Evolutionary conservation across 768 basidiomycete species (phyloP).

Genomic region (Suillus tomentosus): DNA sequence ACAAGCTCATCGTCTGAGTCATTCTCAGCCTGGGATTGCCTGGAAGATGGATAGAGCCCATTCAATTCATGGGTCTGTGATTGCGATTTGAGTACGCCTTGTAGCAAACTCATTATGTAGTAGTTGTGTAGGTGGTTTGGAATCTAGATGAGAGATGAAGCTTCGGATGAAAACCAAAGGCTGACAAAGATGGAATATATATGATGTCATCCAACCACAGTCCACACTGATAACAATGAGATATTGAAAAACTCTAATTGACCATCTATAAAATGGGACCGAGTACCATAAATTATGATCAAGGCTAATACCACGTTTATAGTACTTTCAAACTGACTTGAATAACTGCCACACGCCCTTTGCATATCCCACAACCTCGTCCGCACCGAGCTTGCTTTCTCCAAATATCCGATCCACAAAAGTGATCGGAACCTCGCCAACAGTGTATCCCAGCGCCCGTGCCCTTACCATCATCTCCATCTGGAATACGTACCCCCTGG

Average conservation of each 20-base stretch:
- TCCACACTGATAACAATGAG: too few species aligned
- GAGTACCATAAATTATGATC: background rate
- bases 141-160: slow-evolving; percentile 7
- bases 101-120: slow-evolving; percentile 64
- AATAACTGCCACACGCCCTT: slow-evolving; percentile 87
- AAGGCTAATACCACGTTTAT: background rate
- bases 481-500: slow-evolving; percentile 94
- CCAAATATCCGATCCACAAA: slow-evolving; percentile 94
- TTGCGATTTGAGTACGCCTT: slow-evolving; percentile 66
- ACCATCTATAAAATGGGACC: background rate
- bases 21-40: slow-evolving; percentile 32
- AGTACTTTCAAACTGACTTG: slow-evolving; percentile 54
- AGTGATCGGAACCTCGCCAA: slow-evolving; percentile 92
- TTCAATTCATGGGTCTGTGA: slow-evolving; percentile 26
- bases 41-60: slow-evolving; percentile 18
- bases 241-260: background rate
- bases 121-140: background rate
- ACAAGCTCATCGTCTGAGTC: slow-evolving; percentile 72
- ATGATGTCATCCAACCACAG: slow-evolving; percentile 14
- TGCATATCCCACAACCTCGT: slow-evolving; percentile 84
- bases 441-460: slow-evolving; percentile 75
- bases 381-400: slow-evolving; percentile 88
- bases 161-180: background rate
- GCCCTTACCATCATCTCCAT: slow-evolving; percentile 99
- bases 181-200: slow-evolving; percentile 5